Evolutionary conservation across 306 rosid species (phyloP).

Genomic region (Carpinus viminea): DNA sequence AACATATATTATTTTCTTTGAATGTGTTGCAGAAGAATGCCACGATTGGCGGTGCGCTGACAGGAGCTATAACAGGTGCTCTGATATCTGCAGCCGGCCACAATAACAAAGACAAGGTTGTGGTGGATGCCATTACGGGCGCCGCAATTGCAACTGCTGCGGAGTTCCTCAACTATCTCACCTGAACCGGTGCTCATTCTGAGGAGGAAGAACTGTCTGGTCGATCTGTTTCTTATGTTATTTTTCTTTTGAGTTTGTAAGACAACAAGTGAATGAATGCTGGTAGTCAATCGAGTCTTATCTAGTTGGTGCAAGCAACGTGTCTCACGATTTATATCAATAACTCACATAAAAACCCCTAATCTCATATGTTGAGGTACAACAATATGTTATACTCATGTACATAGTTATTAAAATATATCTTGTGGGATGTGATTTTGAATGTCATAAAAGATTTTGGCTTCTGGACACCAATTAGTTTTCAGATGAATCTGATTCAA

Average conservation of each 20-base stretch:
- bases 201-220: not conserved
- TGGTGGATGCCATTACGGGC: conserved; percentile 76
- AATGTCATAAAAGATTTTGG: no score
- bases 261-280: not conserved
- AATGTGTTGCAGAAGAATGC: conserved; percentile 79
- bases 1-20: conserved; percentile 10
- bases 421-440: no score
- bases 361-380: no score
- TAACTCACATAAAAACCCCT: no score
- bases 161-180: conserved; percentile 75
- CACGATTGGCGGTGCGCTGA: conserved; percentile 80
- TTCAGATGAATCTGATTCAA: no score
- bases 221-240: conserved; percentile 18
- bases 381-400: no score
- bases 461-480: no score
- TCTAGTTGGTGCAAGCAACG: not conserved
- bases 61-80: conserved; percentile 94
- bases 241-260: conserved; percentile 11
- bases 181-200: conserved; percentile 37
- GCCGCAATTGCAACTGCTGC: conserved; percentile 94
- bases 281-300: not conserved
- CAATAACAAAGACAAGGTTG: conserved; percentile 48
- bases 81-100: conserved; percentile 54
- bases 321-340: no score
- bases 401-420: no score